A percentile compares a stretch with the other conserved stretches of the same genome.
Evolutionary conservation across 495 filamentous ascomycete species (phyloP).

Genomic region (Bathelium albidoporum): DNA sequence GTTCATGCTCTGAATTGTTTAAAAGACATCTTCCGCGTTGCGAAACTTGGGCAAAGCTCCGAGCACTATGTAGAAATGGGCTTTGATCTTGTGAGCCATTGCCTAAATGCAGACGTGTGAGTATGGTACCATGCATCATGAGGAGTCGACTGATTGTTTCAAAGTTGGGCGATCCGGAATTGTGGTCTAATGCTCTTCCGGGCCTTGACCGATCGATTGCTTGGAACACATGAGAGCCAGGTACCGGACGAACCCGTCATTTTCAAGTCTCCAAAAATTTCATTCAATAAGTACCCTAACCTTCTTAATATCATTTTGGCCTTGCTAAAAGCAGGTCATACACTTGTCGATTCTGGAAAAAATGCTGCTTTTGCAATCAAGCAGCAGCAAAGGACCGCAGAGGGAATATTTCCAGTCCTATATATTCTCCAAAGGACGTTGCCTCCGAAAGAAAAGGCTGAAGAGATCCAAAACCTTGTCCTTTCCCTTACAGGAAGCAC

Average conservation of each 20-base stretch:
- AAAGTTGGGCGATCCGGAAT: conserved; percentile 85
- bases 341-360: neutral
- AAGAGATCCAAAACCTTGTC: conserved; percentile 40
- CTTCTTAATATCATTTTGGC: conserved; percentile 57
- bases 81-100: conserved; percentile 62
- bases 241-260: conserved; percentile 20
- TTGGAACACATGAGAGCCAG: conserved; percentile 53
- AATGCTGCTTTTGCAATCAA: neutral
- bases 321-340: conserved; percentile 41
- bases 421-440: conserved; percentile 65
- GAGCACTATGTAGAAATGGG: conserved; percentile 61
- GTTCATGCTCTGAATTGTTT: conserved; percentile 91
- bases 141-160: conserved; percentile 4
- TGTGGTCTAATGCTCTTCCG: conserved; percentile 83
- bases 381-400: conserved; percentile 24
- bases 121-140: conserved; percentile 10
- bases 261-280: conserved; percentile 36
- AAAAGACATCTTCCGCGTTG: conserved; percentile 75
- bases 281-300: conserved; percentile 62
- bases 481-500: conserved; percentile 53
- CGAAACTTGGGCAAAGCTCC: conserved; percentile 51
- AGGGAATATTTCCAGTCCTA: conserved; percentile 78
- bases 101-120: conserved; percentile 55
- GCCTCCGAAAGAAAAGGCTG: conserved; percentile 37
- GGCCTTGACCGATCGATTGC: conserved; percentile 65